A percentile compares a stretch with the other conserved stretches of the same genome.
Evolutionary conservation across 805 yeast species (phyloP).

Genomic region (Saturnispora quitensis): DNA sequence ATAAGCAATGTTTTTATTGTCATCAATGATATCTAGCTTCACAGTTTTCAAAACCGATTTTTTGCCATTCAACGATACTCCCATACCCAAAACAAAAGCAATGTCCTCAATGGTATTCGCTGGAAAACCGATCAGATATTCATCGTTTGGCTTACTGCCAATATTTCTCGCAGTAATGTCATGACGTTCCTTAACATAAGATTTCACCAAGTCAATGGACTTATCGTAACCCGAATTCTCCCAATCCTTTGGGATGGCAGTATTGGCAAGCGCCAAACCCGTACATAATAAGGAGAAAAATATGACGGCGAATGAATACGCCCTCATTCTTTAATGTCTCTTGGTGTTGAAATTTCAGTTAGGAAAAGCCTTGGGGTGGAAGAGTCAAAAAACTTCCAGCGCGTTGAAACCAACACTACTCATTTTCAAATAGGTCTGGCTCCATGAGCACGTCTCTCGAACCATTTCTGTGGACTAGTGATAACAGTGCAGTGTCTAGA

Average conservation of each 20-base stretch:
- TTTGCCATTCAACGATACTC: slow-evolving; percentile 14
- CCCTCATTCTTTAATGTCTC: neutral
- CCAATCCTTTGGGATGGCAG: slow-evolving; percentile 28
- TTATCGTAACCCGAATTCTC: slow-evolving; percentile 50
- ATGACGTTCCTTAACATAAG: slow-evolving; percentile 56
- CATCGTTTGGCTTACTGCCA: slow-evolving; percentile 41
- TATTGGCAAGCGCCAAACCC: neutral
- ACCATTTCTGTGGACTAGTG: neutral
- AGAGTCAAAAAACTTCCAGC: neutral
- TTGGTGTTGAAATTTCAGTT: neutral
- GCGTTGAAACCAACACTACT: neutral
- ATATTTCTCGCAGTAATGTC: slow-evolving; percentile 51
- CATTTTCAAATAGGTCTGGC: neutral
- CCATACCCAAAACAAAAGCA: slow-evolving; percentile 21
- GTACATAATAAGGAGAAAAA: neutral
- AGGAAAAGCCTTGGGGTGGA: neutral
- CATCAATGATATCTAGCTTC: slow-evolving; percentile 1
- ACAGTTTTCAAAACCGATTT: slow-evolving; percentile 17
- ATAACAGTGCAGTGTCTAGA: neutral
- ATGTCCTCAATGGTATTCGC: slow-evolving; percentile 25
- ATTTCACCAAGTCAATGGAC: slow-evolving; percentile 51
- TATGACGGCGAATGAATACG: neutral
- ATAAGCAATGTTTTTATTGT: slow-evolving; percentile 26
- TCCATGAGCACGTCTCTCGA: slow-evolving; percentile 4
- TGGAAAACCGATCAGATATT: slow-evolving; percentile 55